A percentile compares a stretch with the other conserved stretches of the same genome.
phyloP scores from a whole-genome alignment of 2,329 filamentous ascomycete genomes.

The Colletotrichum costaricense region DNA sequence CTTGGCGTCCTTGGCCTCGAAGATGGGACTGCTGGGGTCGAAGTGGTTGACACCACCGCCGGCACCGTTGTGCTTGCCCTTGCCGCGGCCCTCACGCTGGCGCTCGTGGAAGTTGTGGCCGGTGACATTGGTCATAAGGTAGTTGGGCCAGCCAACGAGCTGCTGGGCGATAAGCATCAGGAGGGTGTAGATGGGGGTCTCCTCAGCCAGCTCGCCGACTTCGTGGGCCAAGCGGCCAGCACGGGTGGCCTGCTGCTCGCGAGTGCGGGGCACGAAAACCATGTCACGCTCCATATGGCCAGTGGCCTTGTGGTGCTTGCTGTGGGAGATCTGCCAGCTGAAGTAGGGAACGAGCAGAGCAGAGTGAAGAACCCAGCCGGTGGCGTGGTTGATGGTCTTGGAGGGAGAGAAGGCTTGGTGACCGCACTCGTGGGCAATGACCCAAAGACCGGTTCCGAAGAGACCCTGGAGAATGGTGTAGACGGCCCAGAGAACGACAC shows the following conservation, averaged over 20 bases:
- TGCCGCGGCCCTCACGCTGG: slow-evolving; percentile 92
- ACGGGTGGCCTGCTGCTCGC: slow-evolving; percentile 81
- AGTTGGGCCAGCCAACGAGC: slow-evolving; percentile 92
- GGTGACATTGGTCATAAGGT: slow-evolving; percentile 91
- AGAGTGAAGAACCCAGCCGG: slow-evolving; percentile 93
- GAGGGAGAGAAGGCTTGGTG: slow-evolving; percentile 97
- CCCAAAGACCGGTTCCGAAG: slow-evolving; percentile 94
- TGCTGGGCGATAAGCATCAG: slow-evolving; percentile 84
- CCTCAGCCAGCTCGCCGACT: slow-evolving; percentile 89
- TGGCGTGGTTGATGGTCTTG: slow-evolving; percentile 88
- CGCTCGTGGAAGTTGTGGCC: slow-evolving; percentile 95
- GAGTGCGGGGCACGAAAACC: slow-evolving; percentile 97
- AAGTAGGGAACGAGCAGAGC: slow-evolving; percentile 94
- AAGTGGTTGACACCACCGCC: slow-evolving; percentile 94
- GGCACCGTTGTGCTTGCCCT: slow-evolving; percentile 88
- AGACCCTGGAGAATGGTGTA: slow-evolving; percentile 89
- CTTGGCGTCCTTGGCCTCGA: slow-evolving; percentile 90
- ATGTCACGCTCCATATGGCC: slow-evolving; percentile 98
- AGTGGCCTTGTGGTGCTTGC: slow-evolving; percentile 99
- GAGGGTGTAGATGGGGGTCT: slow-evolving; percentile 88
- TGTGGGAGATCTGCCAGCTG: slow-evolving; percentile 99
- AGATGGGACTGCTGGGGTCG: slow-evolving; percentile 86
- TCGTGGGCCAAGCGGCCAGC: slow-evolving; percentile 83
- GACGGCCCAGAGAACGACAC: slow-evolving; percentile 72
- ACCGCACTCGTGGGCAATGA: slow-evolving; percentile 97